Base-by-base conservation (phyloP, 2,329 filamentous ascomycete species). In the Xylariales sp. region DNA sequence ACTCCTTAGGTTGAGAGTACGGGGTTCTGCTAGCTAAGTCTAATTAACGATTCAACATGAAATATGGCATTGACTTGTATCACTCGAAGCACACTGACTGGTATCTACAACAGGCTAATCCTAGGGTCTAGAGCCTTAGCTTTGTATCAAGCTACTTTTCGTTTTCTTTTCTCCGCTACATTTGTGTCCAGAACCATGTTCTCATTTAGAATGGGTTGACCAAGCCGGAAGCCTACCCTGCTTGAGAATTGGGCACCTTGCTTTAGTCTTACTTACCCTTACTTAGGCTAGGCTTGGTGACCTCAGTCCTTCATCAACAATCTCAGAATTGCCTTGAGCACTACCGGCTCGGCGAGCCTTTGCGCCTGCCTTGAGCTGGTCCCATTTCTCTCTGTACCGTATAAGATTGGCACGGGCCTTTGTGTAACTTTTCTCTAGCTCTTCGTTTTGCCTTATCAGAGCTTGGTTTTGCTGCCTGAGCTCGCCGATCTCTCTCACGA, bases 381-480 rank as follows among this genome's bases (percentile, higher is more conserved):
- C 87, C 87, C 87, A 89, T 74, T 86, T 85, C 69, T 89, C 86
- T 16, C 87, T 80, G 71, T 89, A 89, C 75, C 87, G 87, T 56
- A 83, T 81, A 60, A 89, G 75, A 65, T 86, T 88, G 74, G 85
- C 83, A 69, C 86, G 81, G 77, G 86, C 84, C 73, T 85, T 87
- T 39, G 81, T 81, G 58, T 88, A 85, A 63, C 87, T 86, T 76
- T 82, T 84, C 81, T 97, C 89, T 55, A 93, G 81, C 54, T 86
- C 86, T 55, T 91, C 88, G 73, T 90, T 85, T 70, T 92, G 88
- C 71, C 86, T 87, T 62, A 85, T 80, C 67, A 86, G 81, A 23
- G 82, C 81, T 8, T 82, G 81, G 28, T 94, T 80, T 74, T 91
- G 85, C 61, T 91, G 89, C 77, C 94, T 91, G 14, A 94, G 81